A percentile compares a stretch with the other conserved stretches of the same genome.
Evolutionary conservation across 768 basidiomycete species (phyloP).

Genomic region (Termitomyces bulborhizus): DNA sequence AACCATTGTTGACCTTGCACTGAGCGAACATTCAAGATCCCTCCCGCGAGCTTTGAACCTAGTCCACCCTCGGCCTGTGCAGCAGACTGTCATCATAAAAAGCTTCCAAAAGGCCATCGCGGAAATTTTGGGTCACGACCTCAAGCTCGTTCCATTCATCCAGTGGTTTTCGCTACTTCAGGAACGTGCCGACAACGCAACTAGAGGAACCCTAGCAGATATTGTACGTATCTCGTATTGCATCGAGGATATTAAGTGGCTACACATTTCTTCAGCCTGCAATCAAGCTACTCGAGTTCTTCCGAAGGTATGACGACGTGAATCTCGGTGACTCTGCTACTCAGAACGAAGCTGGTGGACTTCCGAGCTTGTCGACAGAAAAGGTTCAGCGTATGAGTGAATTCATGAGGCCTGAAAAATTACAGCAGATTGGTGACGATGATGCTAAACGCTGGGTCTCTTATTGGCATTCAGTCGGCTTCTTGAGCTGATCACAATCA

Average conservation of each 20-base stretch:
- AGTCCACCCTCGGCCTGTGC: conserved; percentile 26
- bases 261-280: conserved; percentile 19
- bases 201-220: background rate
- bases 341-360: conserved; percentile 5
- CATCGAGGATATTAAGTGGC: no score
- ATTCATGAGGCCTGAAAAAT: background rate
- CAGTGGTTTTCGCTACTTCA: conserved; percentile 15
- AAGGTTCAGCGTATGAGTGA: background rate
- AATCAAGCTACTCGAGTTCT: conserved; percentile 27
- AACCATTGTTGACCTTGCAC: conserved; percentile 22
- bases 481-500: background rate
- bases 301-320: conserved; percentile 17
- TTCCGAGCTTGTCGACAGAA: conserved; percentile 7
- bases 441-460: conserved; percentile 7
- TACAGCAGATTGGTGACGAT: background rate
- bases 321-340: background rate
- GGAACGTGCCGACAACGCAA: conserved; percentile 3
- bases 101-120: background rate
- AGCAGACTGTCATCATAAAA: conserved; percentile 15
- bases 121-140: background rate
- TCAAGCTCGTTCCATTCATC: conserved; percentile 7
- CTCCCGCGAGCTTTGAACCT: conserved; percentile 20
- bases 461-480: conserved; percentile 6
- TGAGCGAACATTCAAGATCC: conserved; percentile 14
- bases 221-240: conserved; percentile 1